A percentile compares a stretch with the other conserved stretches of the same genome.
These are phyloP conservation scores for Smittium culicis DNA, from an alignment of 371 early-diverging fungal species.

Conservation along the genomic window DNA sequence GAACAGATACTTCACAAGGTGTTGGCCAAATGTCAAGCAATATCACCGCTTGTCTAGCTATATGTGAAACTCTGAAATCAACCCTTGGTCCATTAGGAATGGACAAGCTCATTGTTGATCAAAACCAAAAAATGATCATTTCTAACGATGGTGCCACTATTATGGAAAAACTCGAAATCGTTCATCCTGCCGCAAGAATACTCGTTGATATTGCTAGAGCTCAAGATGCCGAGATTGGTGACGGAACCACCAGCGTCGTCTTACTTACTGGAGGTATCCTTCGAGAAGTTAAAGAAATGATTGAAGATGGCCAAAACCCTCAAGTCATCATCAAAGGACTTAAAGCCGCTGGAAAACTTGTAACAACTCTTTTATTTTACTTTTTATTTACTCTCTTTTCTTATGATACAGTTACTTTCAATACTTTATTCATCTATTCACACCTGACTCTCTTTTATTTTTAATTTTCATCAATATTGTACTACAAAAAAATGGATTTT, in stretches of 20 bases:
- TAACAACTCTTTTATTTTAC: not conserved
- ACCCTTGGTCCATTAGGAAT: slow-evolving; percentile 99
- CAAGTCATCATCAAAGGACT: slow-evolving; percentile 98
- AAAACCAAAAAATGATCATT: slow-evolving; percentile 86
- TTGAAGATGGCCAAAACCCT: slow-evolving; percentile 97
- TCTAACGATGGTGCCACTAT: slow-evolving; percentile 99
- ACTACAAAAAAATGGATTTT: slow-evolving; percentile 15
- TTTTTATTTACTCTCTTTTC: not conserved
- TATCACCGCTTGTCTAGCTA: slow-evolving; percentile 90
- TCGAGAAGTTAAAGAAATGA: slow-evolving; percentile 89
- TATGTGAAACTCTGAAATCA: slow-evolving; percentile 91
- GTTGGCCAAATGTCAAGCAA: slow-evolving; percentile 96
- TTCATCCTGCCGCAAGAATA: slow-evolving; percentile 96
- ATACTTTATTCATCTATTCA: not conserved
- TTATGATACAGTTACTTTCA: not conserved
- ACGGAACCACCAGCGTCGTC: slow-evolving; percentile 99
- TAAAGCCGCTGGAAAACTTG: slow-evolving; percentile 56
- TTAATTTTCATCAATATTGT: not conserved
- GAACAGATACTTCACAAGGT: slow-evolving; percentile 98
- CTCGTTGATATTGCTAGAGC: slow-evolving; percentile 97
- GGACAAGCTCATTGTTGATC: slow-evolving; percentile 98
- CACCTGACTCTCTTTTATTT: not conserved
- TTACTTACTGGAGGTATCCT: slow-evolving; percentile 97
- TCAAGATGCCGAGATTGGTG: slow-evolving; percentile 99
- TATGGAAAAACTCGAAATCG: slow-evolving; percentile 89